Percentiles rank a stretch among this genome's conserved stretches.
These are phyloP conservation scores for Heliocybe sulcata DNA, from an alignment of 1,284 basidiomycete species.

Conservation along the genomic window DNA sequence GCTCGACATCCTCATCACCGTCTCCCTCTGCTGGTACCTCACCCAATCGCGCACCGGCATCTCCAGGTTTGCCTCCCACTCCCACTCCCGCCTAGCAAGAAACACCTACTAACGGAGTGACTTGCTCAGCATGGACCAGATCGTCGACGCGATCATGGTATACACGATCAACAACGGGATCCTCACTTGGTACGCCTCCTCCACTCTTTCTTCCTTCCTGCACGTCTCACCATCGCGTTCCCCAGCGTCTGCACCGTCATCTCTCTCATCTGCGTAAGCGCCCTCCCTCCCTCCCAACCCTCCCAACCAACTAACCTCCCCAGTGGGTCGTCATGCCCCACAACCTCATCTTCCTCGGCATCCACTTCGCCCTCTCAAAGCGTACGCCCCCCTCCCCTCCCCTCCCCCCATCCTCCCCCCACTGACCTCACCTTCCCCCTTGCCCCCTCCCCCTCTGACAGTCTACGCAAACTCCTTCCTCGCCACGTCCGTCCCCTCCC, in stretches of 20 bases:
- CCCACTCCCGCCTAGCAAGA: not conserved
- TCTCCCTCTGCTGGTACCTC: slow-evolving; percentile 36
- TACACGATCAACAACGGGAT: slow-evolving; percentile 48
- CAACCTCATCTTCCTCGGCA: slow-evolving; percentile 39
- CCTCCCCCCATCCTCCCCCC: too few species aligned
- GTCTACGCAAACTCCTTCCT: slow-evolving; percentile 16
- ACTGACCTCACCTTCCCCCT: too few species aligned
- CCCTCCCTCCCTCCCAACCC: slow-evolving; percentile 4
- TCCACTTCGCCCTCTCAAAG: slow-evolving; percentile 47
- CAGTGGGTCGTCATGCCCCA: slow-evolving; percentile 41
- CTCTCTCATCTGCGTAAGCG: slow-evolving; percentile 37
- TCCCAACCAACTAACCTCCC: slow-evolving; percentile 10
- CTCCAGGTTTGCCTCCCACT: slow-evolving; percentile 9
- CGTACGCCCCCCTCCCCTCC: slow-evolving; percentile 17
- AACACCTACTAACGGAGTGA: not conserved
- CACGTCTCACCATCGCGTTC: not conserved
- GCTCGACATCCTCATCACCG: slow-evolving; percentile 41
- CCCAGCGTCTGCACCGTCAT: slow-evolving; percentile 26
- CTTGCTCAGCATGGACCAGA: slow-evolving; percentile 33
- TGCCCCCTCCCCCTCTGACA: not conserved
- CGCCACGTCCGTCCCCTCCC: slow-evolving; percentile 6
- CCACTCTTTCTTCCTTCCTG: not conserved
- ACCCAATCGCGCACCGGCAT: slow-evolving; percentile 25
- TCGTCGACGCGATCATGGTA: slow-evolving; percentile 41
- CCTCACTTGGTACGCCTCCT: slow-evolving; percentile 32